Conservation (phyloP, 2,329 filamentous ascomycete species). For the Arthrocladium fulminans region DNA sequence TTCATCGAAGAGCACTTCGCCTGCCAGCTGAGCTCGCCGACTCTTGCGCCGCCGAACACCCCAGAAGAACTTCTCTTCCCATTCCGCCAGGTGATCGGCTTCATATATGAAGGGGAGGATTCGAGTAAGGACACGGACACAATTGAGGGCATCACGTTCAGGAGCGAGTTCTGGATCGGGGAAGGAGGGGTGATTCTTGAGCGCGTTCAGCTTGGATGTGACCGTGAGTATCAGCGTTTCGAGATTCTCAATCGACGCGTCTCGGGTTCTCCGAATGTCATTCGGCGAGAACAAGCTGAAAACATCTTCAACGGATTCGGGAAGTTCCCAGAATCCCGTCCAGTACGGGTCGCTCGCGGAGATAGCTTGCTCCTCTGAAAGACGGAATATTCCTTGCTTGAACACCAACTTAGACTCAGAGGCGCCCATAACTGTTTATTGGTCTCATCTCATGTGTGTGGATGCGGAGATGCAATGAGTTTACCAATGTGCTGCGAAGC, state of each 20-base stretch:
- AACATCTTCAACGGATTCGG: slow-evolving; percentile 89
- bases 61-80: slow-evolving; percentile 97
- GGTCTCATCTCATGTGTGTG: not conserved
- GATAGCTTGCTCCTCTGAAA: slow-evolving; percentile 86
- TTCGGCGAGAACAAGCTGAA: slow-evolving; percentile 89
- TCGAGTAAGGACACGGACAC: slow-evolving; percentile 80
- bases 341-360: slow-evolving; percentile 84
- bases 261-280: slow-evolving; percentile 79
- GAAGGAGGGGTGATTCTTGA: slow-evolving; percentile 84
- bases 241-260: slow-evolving; percentile 74
- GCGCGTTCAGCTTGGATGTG: slow-evolving; percentile 69
- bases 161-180: slow-evolving; percentile 75
- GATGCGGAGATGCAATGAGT: not conserved
- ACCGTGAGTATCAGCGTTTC: slow-evolving; percentile 80
- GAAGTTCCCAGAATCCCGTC: slow-evolving; percentile 97
- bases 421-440: slow-evolving; percentile 65
- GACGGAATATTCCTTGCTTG: slow-evolving; percentile 93
- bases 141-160: slow-evolving; percentile 86
- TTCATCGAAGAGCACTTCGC: slow-evolving; percentile 79
- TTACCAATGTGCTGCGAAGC: not conserved
- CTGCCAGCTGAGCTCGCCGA: slow-evolving; percentile 55
- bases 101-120: slow-evolving; percentile 89
- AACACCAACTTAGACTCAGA: slow-evolving; percentile 98
- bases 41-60: slow-evolving; percentile 61
- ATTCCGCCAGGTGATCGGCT: slow-evolving; percentile 66